Evolutionary conservation across 257 asterid species (phyloP).

Genomic region (Nicotiana attenuata): DNA sequence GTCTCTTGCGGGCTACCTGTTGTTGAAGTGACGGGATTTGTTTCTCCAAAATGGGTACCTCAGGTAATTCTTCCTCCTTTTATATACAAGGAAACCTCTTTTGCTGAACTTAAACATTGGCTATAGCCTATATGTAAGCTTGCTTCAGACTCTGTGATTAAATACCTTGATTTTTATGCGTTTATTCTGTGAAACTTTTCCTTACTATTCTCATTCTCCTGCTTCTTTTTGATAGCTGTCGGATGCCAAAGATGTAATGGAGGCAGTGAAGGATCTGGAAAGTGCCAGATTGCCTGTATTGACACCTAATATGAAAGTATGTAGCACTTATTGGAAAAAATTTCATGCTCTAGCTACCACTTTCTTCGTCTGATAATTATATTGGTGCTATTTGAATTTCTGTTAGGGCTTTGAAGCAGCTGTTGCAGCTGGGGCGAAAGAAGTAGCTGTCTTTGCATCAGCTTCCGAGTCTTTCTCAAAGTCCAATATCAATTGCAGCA

Average conservation of each 20-base stretch:
- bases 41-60: conserved; percentile 97
- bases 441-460: conserved; percentile 88
- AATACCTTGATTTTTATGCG: not conserved
- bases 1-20: conserved; percentile 79
- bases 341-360: not conserved
- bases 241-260: conserved; percentile 91
- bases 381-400: not conserved
- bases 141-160: not conserved
- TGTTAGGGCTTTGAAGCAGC: conserved; percentile 90
- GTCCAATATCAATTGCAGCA: conserved; percentile 83
- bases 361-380: not conserved
- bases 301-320: conserved; percentile 84
- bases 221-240: conserved; percentile 50
- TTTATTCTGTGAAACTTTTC: not conserved
- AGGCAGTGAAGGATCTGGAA: conserved; percentile 59
- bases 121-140: not conserved
- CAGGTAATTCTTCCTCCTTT: conserved; percentile 50
- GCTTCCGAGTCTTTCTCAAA: conserved; percentile 96
- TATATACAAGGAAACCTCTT: not conserved
- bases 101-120: not conserved
- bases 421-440: conserved; percentile 90
- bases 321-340: not conserved
- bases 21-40: conserved; percentile 95
- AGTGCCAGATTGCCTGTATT: conserved; percentile 79
- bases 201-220: conserved; percentile 11